Evolutionary conservation across 331 rosid species (phyloP), one percentile per base, ranked within the genome.

Genomic region (Rosa hybrid): DNA sequence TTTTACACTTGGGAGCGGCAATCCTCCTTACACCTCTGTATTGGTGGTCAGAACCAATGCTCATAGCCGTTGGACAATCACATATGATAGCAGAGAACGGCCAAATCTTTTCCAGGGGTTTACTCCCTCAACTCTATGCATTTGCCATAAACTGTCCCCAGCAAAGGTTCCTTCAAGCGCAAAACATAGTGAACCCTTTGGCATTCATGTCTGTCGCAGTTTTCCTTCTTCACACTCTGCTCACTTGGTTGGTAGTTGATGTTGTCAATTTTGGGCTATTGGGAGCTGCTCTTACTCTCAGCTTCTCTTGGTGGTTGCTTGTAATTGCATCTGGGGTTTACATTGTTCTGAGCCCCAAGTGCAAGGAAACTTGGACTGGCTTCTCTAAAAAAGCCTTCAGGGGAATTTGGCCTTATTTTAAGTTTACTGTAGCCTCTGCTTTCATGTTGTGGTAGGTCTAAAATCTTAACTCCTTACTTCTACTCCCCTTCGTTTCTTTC

Each of bases 31-130:
- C 92, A 6, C 82, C 83, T 44, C 75, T 88, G 2, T 90, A 88
- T 59, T 90, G 94, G 92, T 90, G 4, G 41, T 88, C 94, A 3
- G 92, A 89, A 6, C 17, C 83, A 62, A 71, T 90, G 68, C 87
- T 90, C 0, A 78, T 45, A 68, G 84, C 70, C 88, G 86, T 90
- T 13, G 90, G 92, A 7, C 90, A 88, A 57, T 23, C 87, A 18
- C 81, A 72, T 4, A 83, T 83, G 80, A 88, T 86, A 80, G 82
- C 94, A 0, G 81, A 56, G 49, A 39, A 34, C 34, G 94, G 88
- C 2, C 88, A 90, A 67, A 7, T 85, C 3, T 90, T 86, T 54
- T 86, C 90, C 0, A 79, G 89, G 0, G 92, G 94, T 34, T 48
- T 88, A 30, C 83, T 88, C 25, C 89, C 23, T 76, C 94, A 90